These are phyloP conservation scores for Leccinum obscurum DNA, from an alignment of 768 basidiomycete species.

Conservation along the genomic window DNA sequence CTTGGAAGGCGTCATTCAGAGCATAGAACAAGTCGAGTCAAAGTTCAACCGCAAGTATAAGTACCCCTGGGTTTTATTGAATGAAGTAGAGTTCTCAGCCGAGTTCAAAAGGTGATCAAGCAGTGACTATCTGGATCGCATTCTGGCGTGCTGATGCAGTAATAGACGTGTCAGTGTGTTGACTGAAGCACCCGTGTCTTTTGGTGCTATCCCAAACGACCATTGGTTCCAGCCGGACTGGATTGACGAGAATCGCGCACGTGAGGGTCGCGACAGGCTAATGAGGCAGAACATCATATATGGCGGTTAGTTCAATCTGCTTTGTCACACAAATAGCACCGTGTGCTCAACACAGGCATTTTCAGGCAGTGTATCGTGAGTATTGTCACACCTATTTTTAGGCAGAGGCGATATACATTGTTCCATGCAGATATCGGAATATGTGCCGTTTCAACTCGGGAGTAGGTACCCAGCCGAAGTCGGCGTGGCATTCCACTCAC, in stretches of 20 bases:
- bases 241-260: slow-evolving; percentile 69
- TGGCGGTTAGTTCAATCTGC: slow-evolving; percentile 39
- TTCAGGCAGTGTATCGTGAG: slow-evolving; percentile 46
- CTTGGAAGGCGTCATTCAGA: slow-evolving; percentile 43
- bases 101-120: slow-evolving; percentile 47
- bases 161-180: slow-evolving; percentile 36
- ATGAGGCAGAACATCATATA: slow-evolving; percentile 47
- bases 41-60: slow-evolving; percentile 56
- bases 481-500: slow-evolving; percentile 4
- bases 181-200: slow-evolving; percentile 45
- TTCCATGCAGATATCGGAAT: slow-evolving; percentile 52
- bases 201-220: slow-evolving; percentile 57
- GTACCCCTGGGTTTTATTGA: slow-evolving; percentile 67
- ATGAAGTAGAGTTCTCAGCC: slow-evolving; percentile 57
- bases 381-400: slow-evolving; percentile 2
- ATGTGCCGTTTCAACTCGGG: slow-evolving; percentile 80
- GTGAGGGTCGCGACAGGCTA: slow-evolving; percentile 52
- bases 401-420: not conserved
- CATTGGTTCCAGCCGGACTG: slow-evolving; percentile 74
- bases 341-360: slow-evolving; percentile 8
- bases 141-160: slow-evolving; percentile 14
- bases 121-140: not conserved
- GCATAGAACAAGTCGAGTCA: slow-evolving; percentile 56
- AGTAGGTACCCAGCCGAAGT: slow-evolving; percentile 34
- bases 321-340: not conserved